A percentile compares a stretch with the other conserved stretches of the same genome.
These are phyloP conservation scores for Potentilla sterilis DNA, from an alignment of 306 rosid species.

Conservation along the genomic window DNA sequence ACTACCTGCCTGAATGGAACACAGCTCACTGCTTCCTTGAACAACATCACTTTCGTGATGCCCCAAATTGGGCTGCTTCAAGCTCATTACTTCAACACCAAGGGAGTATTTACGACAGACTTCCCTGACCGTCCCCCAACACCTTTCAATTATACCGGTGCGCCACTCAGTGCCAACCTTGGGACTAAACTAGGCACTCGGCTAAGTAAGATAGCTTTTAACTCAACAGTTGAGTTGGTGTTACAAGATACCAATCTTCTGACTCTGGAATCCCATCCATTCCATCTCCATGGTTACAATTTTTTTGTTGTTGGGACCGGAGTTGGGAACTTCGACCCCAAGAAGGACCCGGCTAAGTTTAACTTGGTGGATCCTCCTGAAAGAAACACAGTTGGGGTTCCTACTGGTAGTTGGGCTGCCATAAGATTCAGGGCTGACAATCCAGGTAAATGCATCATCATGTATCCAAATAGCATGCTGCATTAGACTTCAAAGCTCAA, in stretches of 20 bases:
- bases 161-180: conserved; percentile 30
- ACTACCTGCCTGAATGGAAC: conserved; percentile 29
- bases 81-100: conserved; percentile 36
- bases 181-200: conserved; percentile 25
- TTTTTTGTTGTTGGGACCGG: conserved; percentile 38
- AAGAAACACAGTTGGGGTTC: conserved; percentile 32
- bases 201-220: conserved; percentile 26
- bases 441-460: conserved; percentile 27
- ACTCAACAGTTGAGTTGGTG: conserved; percentile 30
- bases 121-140: conserved; percentile 31
- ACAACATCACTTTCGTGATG: conserved; percentile 36
- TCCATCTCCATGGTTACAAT: conserved; percentile 38
- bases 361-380: conserved; percentile 37
- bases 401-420: conserved; percentile 33
- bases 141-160: conserved; percentile 33
- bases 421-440: conserved; percentile 35
- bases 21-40: conserved; percentile 24
- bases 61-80: conserved; percentile 30
- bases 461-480: neutral
- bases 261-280: conserved; percentile 34
- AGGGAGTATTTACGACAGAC: conserved; percentile 20
- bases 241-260: conserved; percentile 37
- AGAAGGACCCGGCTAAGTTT: conserved; percentile 30
- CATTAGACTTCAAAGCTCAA: neutral
- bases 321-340: conserved; percentile 31